Evolutionary conservation across 352 stramenopile genomes (phyloP).

Genomic region (Blastocystis sp.): DNA sequence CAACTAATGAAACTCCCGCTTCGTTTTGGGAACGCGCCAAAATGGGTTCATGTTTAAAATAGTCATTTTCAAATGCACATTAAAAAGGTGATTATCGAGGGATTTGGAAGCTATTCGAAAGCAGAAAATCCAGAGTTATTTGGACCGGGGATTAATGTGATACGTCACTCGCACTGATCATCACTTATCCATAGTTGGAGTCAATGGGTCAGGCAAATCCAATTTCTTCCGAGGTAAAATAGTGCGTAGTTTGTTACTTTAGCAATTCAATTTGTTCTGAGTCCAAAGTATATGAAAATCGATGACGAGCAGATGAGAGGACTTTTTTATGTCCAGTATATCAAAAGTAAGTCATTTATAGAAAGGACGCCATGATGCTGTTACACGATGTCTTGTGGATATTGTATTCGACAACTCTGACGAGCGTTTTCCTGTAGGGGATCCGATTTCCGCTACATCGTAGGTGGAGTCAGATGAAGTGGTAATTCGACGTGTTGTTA

Average conservation of each 20-base stretch:
- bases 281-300: conserved; percentile 79
- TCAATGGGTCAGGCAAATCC: conserved; percentile 82
- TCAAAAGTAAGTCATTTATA: conserved; percentile 47
- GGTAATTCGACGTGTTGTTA: conserved; percentile 91
- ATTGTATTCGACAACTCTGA: conserved; percentile 99
- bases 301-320: conserved; percentile 82
- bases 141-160: conserved; percentile 81
- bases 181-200: conserved; percentile 73
- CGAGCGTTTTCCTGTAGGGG: conserved; percentile 75
- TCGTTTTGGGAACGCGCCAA: conserved; percentile 28
- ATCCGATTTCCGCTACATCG: not conserved
- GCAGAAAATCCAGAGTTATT: conserved; percentile 74
- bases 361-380: conserved; percentile 76
- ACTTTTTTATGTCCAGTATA: conserved; percentile 85
- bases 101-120: conserved; percentile 88
- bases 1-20: conserved; percentile 23
- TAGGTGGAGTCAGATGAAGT: conserved; percentile 82
- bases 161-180: conserved; percentile 66
- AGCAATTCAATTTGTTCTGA: conserved; percentile 95
- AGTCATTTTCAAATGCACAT: conserved; percentile 82
- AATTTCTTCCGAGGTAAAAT: conserved; percentile 89
- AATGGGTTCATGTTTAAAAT: not conserved
- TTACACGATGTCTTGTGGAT: conserved; percentile 95
- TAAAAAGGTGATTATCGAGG: conserved; percentile 87
- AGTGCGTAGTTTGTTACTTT: not conserved